These are phyloP conservation scores for Quercus alba DNA, from an alignment of 306 rosid species.

Conservation along the genomic window DNA sequence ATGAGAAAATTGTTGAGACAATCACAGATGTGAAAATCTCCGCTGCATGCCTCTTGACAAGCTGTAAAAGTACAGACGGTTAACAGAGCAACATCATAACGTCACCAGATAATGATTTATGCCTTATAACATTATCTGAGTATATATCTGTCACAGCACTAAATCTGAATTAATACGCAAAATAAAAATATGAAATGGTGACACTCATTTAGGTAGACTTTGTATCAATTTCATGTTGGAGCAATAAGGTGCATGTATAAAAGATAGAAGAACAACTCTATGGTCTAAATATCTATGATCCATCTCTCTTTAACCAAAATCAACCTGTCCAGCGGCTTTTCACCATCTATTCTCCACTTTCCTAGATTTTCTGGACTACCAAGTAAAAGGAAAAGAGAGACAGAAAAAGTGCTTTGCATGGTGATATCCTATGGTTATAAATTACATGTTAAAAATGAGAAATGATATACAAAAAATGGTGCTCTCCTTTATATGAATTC, in stretches of 20 bases:
- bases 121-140: not conserved
- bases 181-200: not conserved
- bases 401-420: not conserved
- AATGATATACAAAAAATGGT: not conserved
- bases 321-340: not conserved
- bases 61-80: slow-evolving; percentile 47
- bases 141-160: not conserved
- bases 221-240: not conserved
- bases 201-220: not conserved
- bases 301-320: not conserved
- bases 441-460: not conserved
- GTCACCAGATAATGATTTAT: not conserved
- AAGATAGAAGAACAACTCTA: not conserved
- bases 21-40: slow-evolving; percentile 95
- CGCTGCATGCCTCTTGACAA: slow-evolving; percentile 93
- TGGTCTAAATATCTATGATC: not conserved
- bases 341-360: not conserved
- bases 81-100: not conserved
- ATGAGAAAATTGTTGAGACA: slow-evolving; percentile 72
- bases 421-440: not conserved
- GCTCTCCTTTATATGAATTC: not conserved
- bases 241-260: not conserved
- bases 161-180: not conserved
- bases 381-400: not conserved
- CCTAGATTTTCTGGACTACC: not conserved